Base-by-base conservation (phyloP, 2,329 filamentous ascomycete genomes). In the Chaetomium globosum region DNA sequence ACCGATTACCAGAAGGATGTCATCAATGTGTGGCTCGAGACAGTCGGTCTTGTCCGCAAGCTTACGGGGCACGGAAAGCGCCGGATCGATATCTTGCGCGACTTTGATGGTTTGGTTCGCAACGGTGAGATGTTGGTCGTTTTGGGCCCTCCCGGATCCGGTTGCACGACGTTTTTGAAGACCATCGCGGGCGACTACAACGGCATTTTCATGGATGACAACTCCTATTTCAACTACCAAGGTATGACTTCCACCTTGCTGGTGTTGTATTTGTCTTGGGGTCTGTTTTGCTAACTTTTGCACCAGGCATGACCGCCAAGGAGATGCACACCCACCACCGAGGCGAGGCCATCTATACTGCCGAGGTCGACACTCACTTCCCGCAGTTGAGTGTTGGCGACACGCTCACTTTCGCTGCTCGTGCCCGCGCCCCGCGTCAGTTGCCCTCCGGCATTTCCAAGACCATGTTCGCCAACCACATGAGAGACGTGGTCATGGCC, bases 321-420 rank as follows among this genome's bases (percentile, higher is more conserved):
- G 85, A 92, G 74, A 94, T 95, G 90, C 86, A 90, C 77, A 86
- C 85, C 12, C 81, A 85, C 67, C 93, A 94, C 79, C 88, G 90
- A 31, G 92, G 92, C 69, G 92, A 96, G 77, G 90, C 90, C 67
- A 93, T 95, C 75, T 95, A 95, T 78, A 93, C 90, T 0, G 90
- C 90, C 65, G 91, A 95, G 76, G 88, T 91, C 43, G 92, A 96
- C 74, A 88, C 90, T 4, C 90, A 93, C 77, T 93, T 93, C 73
- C 89, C 90, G 13, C 85, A 88, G 78, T 78, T 95, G 71, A 88
- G 85, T 1, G 91, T 94, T 52, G 90, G 90, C 59, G 89, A 94
- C 72, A 95, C 91, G 1, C 82, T 94, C 55, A 88, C 86, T 62
- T 94, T 94, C 68, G 91, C 91, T 21, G 90, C 91, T 4, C 81